Evolutionary conservation across 208 protist species (phyloP), one percentile per base, ranked within the genome.

Genomic region (Leishmania braziliensis): DNA sequence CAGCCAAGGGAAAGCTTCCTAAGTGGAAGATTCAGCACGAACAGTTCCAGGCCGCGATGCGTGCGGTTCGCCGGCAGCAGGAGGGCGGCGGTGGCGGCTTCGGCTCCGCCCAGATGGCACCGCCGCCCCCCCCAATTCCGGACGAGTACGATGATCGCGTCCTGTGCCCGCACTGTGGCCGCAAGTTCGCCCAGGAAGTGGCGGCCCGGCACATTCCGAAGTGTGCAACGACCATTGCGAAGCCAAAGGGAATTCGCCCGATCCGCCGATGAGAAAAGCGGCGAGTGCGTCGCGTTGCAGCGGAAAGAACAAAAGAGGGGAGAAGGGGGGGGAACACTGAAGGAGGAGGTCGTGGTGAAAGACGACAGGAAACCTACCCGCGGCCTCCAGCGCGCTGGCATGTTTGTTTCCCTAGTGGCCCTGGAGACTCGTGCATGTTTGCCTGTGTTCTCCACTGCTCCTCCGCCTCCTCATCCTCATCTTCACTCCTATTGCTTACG

Each of bases 21-120:
- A 98, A 97, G 83, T 98, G 96, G 95, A 96, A 97, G 88, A 83
- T 95, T 39, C 91, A 98, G 80, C 95, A 97, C 78, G 91, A 98
- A 66, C 89, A 96, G 75, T 95, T 98, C 70, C 92, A 97, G 84
- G 95, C 95, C 3, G 95, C 96, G 3, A 95, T 98, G 93, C 87
- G 90, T 3, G 89, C 92, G 23, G 90, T 95, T 66, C 84, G 82
- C 56, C 82, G 92, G 75, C 76, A 91, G 79, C 79, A 89, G 12
- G 43, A 77, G 6, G 69, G 29, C 26, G 78, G 72, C 33, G 58
- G 81, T 39, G 81, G 80, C 62, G 79, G 83, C 48, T 82, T 80
- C 50, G 86, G 75, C 12, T 69, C 43, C 51, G 83, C 75, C 4
- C 77, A 14, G 5, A 60, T 75, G 16, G 92, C 62, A 75, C 81